Percentiles rank a stretch among this genome's conserved stretches.
These are phyloP conservation scores for Tephrocybe rancida DNA, from an alignment of 768 basidiomycete species.

Conservation along the genomic window DNA sequence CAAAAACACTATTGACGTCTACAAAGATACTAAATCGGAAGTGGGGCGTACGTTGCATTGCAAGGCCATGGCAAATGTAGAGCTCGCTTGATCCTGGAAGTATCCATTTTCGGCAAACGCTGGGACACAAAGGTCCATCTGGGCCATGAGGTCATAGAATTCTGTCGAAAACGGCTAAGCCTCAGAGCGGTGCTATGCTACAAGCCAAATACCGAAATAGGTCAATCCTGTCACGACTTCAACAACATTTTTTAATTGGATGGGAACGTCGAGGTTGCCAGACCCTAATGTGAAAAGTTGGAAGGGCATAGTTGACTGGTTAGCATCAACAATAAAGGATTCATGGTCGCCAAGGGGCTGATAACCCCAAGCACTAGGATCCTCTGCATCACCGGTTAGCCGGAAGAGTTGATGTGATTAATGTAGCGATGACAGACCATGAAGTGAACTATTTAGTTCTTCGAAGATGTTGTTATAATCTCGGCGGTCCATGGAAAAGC, in stretches of 20 bases:
- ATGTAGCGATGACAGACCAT: constrained; percentile 20
- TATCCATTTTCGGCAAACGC: constrained; percentile 39
- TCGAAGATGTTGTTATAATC: constrained; percentile 36
- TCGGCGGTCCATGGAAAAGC: constrained; percentile 33
- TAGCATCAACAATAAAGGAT: constrained; percentile 22
- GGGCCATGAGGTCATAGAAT: constrained; percentile 37
- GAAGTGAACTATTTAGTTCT: constrained; percentile 33
- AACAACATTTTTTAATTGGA: constrained; percentile 39
- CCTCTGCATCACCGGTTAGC: constrained; percentile 23
- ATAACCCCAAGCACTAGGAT: constrained; percentile 39
- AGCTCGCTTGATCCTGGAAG: constrained; percentile 40
- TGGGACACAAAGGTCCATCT: constrained; percentile 42
- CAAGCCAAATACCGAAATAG: constrained; percentile 25
- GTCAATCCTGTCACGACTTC: constrained; percentile 32
- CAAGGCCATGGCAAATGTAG: constrained; percentile 40
- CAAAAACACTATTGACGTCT: not conserved
- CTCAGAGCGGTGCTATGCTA: not conserved
- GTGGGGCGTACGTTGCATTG: constrained; percentile 35
- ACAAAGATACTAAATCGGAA: not conserved
- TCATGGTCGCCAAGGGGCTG: constrained; percentile 24
- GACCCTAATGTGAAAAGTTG: constrained; percentile 35
- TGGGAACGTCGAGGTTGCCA: constrained; percentile 33
- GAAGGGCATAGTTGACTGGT: constrained; percentile 31
- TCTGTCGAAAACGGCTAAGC: constrained; percentile 15
- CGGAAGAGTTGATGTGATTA: not conserved